Evolutionary conservation across 257 asterid species (phyloP), one percentile per base, ranked within the genome.

Genomic region (Solanum acaule): DNA sequence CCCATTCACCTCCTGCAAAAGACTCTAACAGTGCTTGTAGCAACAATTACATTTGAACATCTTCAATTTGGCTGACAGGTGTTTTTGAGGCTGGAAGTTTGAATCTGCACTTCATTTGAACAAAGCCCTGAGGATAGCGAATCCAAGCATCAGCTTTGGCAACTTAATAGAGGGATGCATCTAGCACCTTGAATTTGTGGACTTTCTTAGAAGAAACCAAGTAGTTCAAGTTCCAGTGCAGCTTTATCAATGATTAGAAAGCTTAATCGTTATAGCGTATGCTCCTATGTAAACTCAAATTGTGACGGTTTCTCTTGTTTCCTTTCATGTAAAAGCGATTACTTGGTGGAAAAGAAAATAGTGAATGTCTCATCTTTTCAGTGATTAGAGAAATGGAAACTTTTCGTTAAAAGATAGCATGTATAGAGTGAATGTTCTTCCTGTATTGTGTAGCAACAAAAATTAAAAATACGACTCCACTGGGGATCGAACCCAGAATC

Each of bases 401-500:
- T 2, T 3, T 25, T 25, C 2, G n/a, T 42, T 42, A 23, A 76
- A 20, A 0, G 4, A 73, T 33, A 10, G 0, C 0, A 35, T 35
- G 20, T 40, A 11, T 37, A 75, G 52, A 75, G 10, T 76, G 56
- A 38, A 37, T 76, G 38, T 44, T 44, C 15, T 42, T 42, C 49
- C 49, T 42, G 49, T 10, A 40, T 34, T 40, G 44, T 40, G 44
- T 40, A 10, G 46, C 46, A 42, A 42, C 49, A 42, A 42, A 42
- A 11, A 11, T 10, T 11, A 42, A 42, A 42, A 42, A 42, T 42
- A 42, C 59, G 59, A 76, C 83, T 71, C 78, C 25, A 91, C 98
- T 94, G 96, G 96, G 96, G 98, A 94, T 95, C 96, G 96, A 95
- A 96, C 98, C 98, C 98, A 96, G 96, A 96, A 90, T 94, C 98